Percentiles rank a stretch among this genome's conserved stretches.
These are phyloP conservation scores for Annulohypoxylon moriforme DNA, from an alignment of 495 filamentous ascomycete species.

Conservation along the genomic window DNA sequence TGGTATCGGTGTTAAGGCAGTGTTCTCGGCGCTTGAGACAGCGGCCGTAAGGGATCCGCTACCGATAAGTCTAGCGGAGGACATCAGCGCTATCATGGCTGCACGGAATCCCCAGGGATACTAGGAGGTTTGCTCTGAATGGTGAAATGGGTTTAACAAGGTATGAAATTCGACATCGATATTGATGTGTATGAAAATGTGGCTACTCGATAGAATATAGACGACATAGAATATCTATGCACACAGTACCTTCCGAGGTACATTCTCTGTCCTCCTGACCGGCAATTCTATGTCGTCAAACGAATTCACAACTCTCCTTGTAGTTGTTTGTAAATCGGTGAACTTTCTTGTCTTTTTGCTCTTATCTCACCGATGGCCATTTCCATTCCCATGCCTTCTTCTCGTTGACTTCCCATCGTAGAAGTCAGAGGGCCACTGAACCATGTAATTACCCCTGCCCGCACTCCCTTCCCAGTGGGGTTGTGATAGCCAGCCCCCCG, in stretches of 20 bases:
- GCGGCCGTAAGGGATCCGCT: conserved; percentile 35
- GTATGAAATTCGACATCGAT: not conserved
- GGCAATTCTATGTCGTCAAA: not conserved
- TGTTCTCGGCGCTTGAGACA: conserved; percentile 43
- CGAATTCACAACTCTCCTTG: not conserved
- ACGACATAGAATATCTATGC: conserved; percentile 7
- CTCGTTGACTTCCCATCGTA: too few relatives aligned
- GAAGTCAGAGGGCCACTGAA: too few relatives aligned
- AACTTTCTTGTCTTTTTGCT: too few relatives aligned
- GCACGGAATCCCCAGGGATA: conserved; percentile 27
- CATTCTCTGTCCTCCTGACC: not conserved
- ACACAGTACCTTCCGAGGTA: not conserved
- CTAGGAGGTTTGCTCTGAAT: not conserved
- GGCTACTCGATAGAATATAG: conserved; percentile 17
- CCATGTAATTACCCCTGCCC: too few relatives aligned
- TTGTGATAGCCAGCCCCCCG: too few relatives aligned
- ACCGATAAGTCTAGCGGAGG: conserved; percentile 38
- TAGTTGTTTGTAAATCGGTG: too few relatives aligned
- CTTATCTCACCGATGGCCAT: too few relatives aligned
- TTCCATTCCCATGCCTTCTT: too few relatives aligned
- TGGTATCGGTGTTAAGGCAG: conserved; percentile 39
- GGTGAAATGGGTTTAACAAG: not conserved
- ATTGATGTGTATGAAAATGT: not conserved
- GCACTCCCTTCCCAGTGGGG: too few relatives aligned
- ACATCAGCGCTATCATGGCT: conserved; percentile 43